A percentile compares a stretch with the other conserved stretches of the same genome.
phyloP scores from a whole-genome alignment of 768 basidiomycete genomes.

The Podaxis pistillaris region DNA sequence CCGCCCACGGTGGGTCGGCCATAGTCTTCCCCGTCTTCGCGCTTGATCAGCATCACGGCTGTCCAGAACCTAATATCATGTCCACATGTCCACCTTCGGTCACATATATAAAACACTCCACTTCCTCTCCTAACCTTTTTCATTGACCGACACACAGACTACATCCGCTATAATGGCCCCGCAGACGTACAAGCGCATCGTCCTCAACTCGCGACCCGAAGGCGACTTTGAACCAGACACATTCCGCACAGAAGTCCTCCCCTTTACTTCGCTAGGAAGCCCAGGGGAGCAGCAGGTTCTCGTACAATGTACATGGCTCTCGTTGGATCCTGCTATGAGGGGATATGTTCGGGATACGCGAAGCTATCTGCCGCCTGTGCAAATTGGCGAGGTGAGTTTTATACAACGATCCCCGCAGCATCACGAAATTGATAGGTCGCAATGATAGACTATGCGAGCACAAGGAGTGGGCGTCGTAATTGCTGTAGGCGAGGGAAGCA shows the following conservation, averaged over 20 bases:
- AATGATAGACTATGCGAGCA: conserved; percentile 66
- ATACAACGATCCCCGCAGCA: not conserved
- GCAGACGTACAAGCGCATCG: conserved; percentile 58
- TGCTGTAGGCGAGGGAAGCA: conserved; percentile 50
- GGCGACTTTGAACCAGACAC: conserved; percentile 70
- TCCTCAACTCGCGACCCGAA: conserved; percentile 73
- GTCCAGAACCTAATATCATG: not conserved
- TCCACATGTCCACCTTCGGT: not conserved
- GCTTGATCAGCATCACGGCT: not conserved
- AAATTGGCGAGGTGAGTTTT: conserved; percentile 57
- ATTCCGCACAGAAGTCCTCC: conserved; percentile 59
- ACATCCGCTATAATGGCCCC: conserved; percentile 13
- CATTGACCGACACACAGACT: not conserved
- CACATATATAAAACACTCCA: not conserved
- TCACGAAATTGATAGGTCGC: not conserved
- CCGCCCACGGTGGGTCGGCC: not conserved
- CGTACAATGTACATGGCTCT: conserved; percentile 77
- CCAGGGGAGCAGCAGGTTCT: conserved; percentile 56
- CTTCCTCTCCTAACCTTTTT: not conserved
- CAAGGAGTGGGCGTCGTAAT: conserved; percentile 66
- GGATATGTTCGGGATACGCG: conserved; percentile 74
- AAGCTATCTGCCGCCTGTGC: conserved; percentile 68
- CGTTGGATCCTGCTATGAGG: conserved; percentile 88
- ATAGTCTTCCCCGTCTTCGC: not conserved
- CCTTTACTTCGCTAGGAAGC: conserved; percentile 46